Conservation (phyloP, 1,139 yeast species). For the Williopsis jadinii region DNA sequence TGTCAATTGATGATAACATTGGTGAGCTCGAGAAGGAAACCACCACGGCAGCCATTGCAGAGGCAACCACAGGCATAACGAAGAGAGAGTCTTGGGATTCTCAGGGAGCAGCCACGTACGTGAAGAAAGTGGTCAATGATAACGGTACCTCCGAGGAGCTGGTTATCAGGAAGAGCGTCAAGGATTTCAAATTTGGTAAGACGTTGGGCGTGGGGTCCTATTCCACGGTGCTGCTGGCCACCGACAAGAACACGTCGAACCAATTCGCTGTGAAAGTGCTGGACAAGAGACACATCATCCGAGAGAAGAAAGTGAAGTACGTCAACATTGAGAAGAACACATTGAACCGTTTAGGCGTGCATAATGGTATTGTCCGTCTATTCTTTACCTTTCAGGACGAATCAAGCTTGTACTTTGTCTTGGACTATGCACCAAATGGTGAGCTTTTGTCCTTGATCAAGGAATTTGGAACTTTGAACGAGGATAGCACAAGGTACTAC, state of each 20-base stretch:
- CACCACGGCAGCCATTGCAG: constrained; percentile 1
- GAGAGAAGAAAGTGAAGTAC: constrained; percentile 72
- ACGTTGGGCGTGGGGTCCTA: constrained; percentile 78
- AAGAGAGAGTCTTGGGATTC: constrained; percentile 20
- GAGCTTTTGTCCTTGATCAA: constrained; percentile 60
- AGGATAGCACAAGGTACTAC: constrained; percentile 46
- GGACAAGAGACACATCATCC: constrained; percentile 67
- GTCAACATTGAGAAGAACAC: constrained; percentile 76
- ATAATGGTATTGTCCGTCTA: constrained; percentile 62
- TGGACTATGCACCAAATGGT: constrained; percentile 78
- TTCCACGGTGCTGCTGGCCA: constrained; percentile 67
- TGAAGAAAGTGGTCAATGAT: constrained; percentile 37
- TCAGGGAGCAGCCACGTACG: constrained; percentile 46
- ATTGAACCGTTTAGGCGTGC: constrained; percentile 60
- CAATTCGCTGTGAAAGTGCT: constrained; percentile 71
- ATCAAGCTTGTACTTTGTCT: constrained; percentile 58
- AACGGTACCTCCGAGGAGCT: constrained; percentile 40
- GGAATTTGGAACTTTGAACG: constrained; percentile 49
- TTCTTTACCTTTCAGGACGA: constrained; percentile 80
- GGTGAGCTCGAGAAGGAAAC: constrained; percentile 1
- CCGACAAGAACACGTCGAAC: constrained; percentile 47
- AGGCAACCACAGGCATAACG: constrained; percentile 2
- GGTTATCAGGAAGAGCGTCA: constrained; percentile 46
- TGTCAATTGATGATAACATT: constrained; percentile 3
- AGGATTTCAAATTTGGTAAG: constrained; percentile 67